Evolutionary conservation across 2,329 filamentous ascomycete species (phyloP), one percentile per base, ranked within the genome.

Genomic region (Zalaria obscura): DNA sequence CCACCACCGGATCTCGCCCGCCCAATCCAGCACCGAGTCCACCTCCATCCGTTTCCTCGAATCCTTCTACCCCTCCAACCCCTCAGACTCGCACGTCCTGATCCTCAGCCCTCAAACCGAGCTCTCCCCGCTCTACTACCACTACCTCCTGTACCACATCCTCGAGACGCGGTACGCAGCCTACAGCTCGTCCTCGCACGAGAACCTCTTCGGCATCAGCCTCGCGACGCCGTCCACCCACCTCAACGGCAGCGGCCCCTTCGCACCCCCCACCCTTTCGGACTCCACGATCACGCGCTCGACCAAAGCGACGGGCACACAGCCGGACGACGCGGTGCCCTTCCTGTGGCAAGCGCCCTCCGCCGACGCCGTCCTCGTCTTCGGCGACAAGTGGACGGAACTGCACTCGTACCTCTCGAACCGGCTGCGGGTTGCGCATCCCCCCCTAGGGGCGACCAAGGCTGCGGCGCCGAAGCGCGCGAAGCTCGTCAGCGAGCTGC

Each of bases 311-410:
- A 27, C 9, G 27, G 36, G 25, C 8, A 11, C 29, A 5, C 26
- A n/a, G 3, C 38, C 46, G 8, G 46, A 52, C 7, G 48, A 52
- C 6, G 39, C 62, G 4, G 71, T 73, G 0, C 69, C 82, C 0
- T 93, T 93, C 53, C 66, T 93, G 5, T 94, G 87, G 80, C 83
- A 94, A 60, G 76, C 79, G 2, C 88, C 89, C 4, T 83, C 78
- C 48, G 84, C 80, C 54, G 82, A 91, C 48, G 88, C 89, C 1
- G 75, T 79, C 7, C 68, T 98, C 6, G 80, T 89, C 56, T 78
- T 91, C 42, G 87, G 88, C 35, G 76, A 86, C 38, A 87, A 81
- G 54, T 98, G 91, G 91, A 65, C 75, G 8, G 84, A 93, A 50
- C 71, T 94, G 6, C 87, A 95, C 56, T 73, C 77, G 7, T 91